These are phyloP conservation scores for Pseudoscleropodium purum DNA, from an alignment of 225 moss, liverwort and hornwort species.

Conservation along the genomic window DNA sequence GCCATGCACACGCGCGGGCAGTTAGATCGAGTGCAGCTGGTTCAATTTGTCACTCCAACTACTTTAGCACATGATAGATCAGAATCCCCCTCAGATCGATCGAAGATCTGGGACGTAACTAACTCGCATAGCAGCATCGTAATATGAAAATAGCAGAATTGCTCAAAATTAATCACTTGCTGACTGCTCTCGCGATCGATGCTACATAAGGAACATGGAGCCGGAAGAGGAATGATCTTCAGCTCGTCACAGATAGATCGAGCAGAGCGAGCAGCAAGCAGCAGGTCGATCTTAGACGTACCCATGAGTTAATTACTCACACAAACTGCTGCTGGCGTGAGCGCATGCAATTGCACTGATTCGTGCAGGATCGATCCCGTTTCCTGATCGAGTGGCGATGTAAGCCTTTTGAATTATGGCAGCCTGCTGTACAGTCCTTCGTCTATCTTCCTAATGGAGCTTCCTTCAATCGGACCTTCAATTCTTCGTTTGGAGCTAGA, in stretches of 20 bases:
- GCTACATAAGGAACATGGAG: not conserved
- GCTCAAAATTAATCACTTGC: not conserved
- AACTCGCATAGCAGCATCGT: not conserved
- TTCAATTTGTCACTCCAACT: not conserved
- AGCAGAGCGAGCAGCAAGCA: not conserved
- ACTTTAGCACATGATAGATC: not conserved
- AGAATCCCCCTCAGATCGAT: not conserved
- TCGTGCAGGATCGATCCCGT: no score
- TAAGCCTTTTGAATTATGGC: no score
- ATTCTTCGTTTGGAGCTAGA: not conserved
- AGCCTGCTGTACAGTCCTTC: no score
- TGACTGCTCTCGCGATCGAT: not conserved
- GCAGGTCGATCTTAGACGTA: not conserved
- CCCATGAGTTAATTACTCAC: not conserved
- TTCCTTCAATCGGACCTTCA: no score
- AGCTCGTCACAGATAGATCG: not conserved
- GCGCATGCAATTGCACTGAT: no score
- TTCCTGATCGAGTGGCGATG: no score
- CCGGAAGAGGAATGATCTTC: not conserved
- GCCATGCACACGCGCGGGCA: not conserved
- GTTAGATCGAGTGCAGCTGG: not conserved
- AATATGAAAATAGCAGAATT: not conserved
- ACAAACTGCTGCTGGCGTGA: not conserved
- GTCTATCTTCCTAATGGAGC: no score
- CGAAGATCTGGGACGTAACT: not conserved